Percentiles rank a stretch among this genome's conserved stretches.
phyloP scores from a whole-genome alignment of 129 eudicot genomes.

The Flaveria brownii region DNA sequence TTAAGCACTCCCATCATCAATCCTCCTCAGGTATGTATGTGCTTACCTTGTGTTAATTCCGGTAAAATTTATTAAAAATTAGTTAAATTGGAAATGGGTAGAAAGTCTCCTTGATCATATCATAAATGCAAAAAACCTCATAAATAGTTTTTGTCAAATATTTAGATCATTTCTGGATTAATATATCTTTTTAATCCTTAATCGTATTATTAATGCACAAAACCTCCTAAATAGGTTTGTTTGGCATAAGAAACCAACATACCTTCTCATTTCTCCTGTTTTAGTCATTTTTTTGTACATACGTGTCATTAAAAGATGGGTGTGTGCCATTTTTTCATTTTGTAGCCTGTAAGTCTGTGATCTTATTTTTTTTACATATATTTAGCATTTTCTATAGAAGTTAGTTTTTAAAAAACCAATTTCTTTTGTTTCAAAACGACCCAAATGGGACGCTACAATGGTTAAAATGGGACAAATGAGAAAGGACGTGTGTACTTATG shows the following conservation, averaged over 20 bases:
- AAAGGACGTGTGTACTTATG: not conserved
- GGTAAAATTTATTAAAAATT: not conserved
- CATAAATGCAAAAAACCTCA: not conserved
- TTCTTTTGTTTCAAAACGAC: not conserved
- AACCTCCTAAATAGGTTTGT: too few species aligned
- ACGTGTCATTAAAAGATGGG: not conserved
- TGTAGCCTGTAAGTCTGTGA: not conserved
- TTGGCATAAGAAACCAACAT: not conserved
- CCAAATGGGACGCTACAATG: not conserved
- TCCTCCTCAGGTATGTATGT: conserved; percentile 74
- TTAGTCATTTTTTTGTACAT: not conserved
- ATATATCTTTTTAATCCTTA: not conserved
- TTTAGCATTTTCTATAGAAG: not conserved
- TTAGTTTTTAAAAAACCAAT: not conserved
- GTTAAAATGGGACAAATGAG: not conserved
- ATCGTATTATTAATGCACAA: too few species aligned
- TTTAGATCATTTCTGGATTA: not conserved
- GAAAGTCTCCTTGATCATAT: not conserved
- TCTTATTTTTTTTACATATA: not conserved
- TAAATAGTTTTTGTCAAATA: not conserved
- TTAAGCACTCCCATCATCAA: conserved; percentile 94
- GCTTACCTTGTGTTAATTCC: not conserved
- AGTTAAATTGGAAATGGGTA: not conserved
- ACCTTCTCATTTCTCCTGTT: not conserved
- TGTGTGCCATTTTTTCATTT: not conserved